Conservation (phyloP, 345 rosid species). For the Brassica rapa region DNA sequence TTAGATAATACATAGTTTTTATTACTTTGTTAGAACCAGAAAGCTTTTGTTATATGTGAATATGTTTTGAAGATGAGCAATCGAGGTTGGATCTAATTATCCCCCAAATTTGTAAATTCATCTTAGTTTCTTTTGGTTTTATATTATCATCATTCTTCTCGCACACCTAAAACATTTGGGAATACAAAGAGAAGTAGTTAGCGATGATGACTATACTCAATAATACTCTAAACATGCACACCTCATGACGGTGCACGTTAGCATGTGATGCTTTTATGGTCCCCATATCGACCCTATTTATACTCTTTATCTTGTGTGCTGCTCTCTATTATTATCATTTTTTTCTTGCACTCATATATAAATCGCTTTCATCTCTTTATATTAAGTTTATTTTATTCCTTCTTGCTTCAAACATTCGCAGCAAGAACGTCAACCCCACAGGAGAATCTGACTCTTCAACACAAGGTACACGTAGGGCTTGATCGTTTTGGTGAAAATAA, state of each 20-base stretch:
- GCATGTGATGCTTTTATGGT: constrained; percentile 70
- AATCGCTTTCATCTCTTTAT: constrained; percentile 30
- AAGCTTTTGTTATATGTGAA: constrained; percentile 6
- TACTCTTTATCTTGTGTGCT: constrained; percentile 28
- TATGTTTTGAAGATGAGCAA: constrained; percentile 49
- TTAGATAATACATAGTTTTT: constrained; percentile 15
- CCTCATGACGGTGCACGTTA: constrained; percentile 73
- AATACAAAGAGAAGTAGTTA: constrained; percentile 37
- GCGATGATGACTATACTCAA: constrained; percentile 44
- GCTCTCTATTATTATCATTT: constrained; percentile 23
- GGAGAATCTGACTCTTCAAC: constrained; percentile 39
- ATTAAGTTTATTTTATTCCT: background rate
- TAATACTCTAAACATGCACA: constrained; percentile 42
- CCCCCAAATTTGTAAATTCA: background rate
- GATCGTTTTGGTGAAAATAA: background rate
- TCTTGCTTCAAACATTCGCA: constrained; percentile 35
- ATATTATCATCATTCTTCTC: constrained; percentile 10
- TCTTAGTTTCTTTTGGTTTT: background rate
- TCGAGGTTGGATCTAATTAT: constrained; percentile 8
- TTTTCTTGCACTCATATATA: constrained; percentile 12
- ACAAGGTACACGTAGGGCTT: constrained; percentile 49
- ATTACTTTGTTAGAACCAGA: background rate
- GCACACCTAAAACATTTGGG: constrained; percentile 20
- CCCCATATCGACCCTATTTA: constrained; percentile 52
- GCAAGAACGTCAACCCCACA: constrained; percentile 34